Evolutionary conservation across 2,329 filamentous ascomycete genomes (phyloP).

Genomic region (Fusarium metavorans): DNA sequence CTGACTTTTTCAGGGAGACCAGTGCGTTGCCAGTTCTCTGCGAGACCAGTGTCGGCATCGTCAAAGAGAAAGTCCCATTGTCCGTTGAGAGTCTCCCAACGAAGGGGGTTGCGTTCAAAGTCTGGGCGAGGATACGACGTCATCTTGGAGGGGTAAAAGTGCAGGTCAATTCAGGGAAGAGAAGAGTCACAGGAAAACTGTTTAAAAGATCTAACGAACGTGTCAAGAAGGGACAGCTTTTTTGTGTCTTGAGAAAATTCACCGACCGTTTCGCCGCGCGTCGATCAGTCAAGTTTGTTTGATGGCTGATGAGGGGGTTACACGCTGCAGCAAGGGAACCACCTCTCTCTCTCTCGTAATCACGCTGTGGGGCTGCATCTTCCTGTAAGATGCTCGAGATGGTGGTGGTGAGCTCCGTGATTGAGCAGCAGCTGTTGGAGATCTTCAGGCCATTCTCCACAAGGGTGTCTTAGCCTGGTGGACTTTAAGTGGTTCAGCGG

Average conservation of each 20-base stretch:
- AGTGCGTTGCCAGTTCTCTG: conserved; percentile 63
- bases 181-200: background rate
- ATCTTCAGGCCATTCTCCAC: conserved; percentile 33
- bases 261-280: conserved; percentile 17
- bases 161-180: background rate
- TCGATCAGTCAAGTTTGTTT: conserved; percentile 22
- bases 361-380: conserved; percentile 24
- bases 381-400: conserved; percentile 20
- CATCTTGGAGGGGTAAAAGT: conserved; percentile 24
- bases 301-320: background rate
- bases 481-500: conserved; percentile 31
- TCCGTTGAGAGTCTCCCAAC: conserved; percentile 72
- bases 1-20: conserved; percentile 60
- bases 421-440: conserved; percentile 31
- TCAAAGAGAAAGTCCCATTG: conserved; percentile 75
- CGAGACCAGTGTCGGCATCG: conserved; percentile 69
- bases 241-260: conserved; percentile 13
- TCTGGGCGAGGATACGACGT: conserved; percentile 72
- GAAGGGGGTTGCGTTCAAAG: conserved; percentile 66
- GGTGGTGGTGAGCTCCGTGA: conserved; percentile 16
- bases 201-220: background rate
- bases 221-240: conserved; percentile 4
- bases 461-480: conserved; percentile 16
- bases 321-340: background rate
- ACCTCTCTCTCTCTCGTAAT: conserved; percentile 28